These are phyloP conservation scores for Exserohilum turcica DNA, from an alignment of 2,329 filamentous ascomycete species.

Conservation along the genomic window DNA sequence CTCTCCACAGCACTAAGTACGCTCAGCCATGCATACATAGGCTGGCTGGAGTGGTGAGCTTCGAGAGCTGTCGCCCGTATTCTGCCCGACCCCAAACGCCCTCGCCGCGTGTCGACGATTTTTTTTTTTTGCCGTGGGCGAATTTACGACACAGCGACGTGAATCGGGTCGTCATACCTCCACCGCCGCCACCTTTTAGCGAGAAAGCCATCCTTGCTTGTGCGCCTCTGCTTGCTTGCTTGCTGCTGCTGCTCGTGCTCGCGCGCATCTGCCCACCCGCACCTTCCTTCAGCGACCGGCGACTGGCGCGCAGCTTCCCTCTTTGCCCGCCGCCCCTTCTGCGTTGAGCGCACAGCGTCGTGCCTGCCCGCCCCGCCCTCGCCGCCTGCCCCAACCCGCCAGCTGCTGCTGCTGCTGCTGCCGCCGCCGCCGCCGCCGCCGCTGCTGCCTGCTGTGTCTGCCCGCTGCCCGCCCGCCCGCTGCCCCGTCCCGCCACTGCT, in stretches of 20 bases:
- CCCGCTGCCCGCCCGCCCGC: neutral
- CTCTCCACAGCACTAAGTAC: conserved; percentile 16
- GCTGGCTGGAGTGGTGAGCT: conserved; percentile 3
- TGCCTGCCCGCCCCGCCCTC: conserved; percentile 11
- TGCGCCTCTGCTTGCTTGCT: too few relatives aligned
- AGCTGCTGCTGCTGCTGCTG: conserved; percentile 12
- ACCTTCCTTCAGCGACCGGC: conserved; percentile 16
- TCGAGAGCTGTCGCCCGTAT: conserved; percentile 7
- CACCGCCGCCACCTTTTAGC: conserved; percentile 46
- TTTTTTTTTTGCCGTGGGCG: conserved; percentile 4
- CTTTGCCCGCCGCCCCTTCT: neutral
- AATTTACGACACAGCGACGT: conserved; percentile 3
- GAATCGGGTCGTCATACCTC: conserved; percentile 27
- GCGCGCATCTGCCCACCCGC: conserved; percentile 18
- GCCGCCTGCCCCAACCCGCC: neutral
- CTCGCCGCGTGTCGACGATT: neutral
- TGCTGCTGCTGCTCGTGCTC: conserved; percentile 1
- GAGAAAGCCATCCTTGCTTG: conserved; percentile 31
- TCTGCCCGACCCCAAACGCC: conserved; percentile 1
- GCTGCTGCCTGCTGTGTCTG: neutral
- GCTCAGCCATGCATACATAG: conserved; percentile 2
- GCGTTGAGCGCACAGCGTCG: conserved; percentile 13
- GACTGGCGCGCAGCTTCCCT: conserved; percentile 29
- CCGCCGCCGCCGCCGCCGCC: conserved; percentile 8
- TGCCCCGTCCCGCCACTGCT: conserved; percentile 12